Evolutionary conservation across 768 basidiomycete genomes (phyloP).

Genomic region (Mycena polygramma): DNA sequence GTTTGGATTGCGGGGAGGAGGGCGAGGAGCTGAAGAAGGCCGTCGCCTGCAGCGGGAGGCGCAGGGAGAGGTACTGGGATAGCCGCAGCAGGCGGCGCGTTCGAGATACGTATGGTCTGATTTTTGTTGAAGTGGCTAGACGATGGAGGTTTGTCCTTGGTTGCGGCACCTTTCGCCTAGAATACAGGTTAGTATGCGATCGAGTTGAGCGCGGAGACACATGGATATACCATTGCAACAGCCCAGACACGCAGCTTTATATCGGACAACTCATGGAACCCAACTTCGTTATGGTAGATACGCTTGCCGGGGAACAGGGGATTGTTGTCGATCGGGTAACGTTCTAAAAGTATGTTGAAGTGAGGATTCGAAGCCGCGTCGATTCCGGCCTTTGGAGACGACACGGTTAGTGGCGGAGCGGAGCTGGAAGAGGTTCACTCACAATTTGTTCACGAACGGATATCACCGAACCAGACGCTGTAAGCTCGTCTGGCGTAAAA

Average conservation of each 20-base stretch:
- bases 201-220: neutral
- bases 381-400: neutral
- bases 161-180: conserved; percentile 10
- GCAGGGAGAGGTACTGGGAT: no score
- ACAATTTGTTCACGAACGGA: conserved; percentile 11
- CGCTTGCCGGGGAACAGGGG: conserved; percentile 13
- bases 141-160: neutral
- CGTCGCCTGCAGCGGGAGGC: no score
- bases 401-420: neutral
- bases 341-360: neutral
- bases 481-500: neutral
- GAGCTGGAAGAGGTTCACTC: no score
- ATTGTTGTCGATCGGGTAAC: conserved; percentile 2
- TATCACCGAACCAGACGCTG: neutral
- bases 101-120: conserved; percentile 14
- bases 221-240: conserved; percentile 1
- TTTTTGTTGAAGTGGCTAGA: conserved; percentile 10
- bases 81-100: no score
- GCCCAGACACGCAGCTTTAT: conserved; percentile 10
- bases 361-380: neutral
- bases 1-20: no score
- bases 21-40: no score
- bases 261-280: neutral
- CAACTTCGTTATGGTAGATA: conserved; percentile 6
- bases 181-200: neutral